Evolutionary conservation across 352 stramenopile genomes (phyloP), one percentile per base, ranked within the genome.

Genomic region (Albugo laibachii): DNA sequence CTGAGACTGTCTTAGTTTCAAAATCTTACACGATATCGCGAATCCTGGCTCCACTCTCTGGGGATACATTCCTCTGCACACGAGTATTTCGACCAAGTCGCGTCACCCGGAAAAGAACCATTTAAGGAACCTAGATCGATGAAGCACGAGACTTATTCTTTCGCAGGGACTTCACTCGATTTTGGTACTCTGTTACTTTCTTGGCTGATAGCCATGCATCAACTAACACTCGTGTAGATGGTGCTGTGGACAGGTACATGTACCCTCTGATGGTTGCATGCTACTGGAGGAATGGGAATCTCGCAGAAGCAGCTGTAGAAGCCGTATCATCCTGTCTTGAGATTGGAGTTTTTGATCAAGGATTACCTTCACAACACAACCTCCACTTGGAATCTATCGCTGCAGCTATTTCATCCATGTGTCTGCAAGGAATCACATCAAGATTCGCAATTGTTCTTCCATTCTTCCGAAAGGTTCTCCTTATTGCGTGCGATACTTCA

Each of bases 231-330:
- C 3, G 8, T 31, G 24, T 31, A 31, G 24, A 31, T 31, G 3
- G 3, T 31, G 3, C 38, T 43, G 38, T 71, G 1, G 74, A 82
- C 27, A 81, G 83, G 27, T 86, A 83, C 51, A 58, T 88, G 44
- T 92, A 74, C 44, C 73, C 74, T 34, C 45, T 88, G n/a, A 48
- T 91, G 12, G 31, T 86, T 11, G 69, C 73, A 3, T 88, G 76
- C 50, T 84, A 83, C 52, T 85, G 63, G 41, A 63, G 76, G 6
- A 76, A 89, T 34, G 74, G 73, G 41, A 63, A 54, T 36, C 62
- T 66, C 0, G 74, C 78, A 11, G 58, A 72, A 21, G 54, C 53
- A 3, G 68, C 78, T 4, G 49, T 88, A 15, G 48, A 57, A 20
- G 59, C 54, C 8, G 47, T 92, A 0, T 59, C 62, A n/a, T 54